Evolutionary conservation across 2,329 filamentous ascomycete genomes (phyloP), one percentile per base, ranked within the genome.

Genomic region (Myrmaecium sp.): DNA sequence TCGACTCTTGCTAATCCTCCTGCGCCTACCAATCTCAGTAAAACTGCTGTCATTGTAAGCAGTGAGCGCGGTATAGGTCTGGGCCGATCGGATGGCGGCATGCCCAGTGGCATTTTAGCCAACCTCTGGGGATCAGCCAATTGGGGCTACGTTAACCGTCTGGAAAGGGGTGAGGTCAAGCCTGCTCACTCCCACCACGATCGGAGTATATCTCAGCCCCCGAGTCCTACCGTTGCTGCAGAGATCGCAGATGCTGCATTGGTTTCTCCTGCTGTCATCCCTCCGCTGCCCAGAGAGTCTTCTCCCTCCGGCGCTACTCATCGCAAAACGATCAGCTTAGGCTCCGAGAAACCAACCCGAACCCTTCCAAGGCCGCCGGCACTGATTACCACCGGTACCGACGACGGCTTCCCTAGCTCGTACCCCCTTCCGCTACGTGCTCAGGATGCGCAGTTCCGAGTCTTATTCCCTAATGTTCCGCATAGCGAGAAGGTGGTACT

Each of bases 121-220:
- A 95, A 95, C 46, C 67, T 91, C 30, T 95, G 86, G 86, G 86
- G 86, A 26, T 91, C 74, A 42, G 77, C 72, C 30, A 74, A 83
- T 24, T 93, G 83, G 80, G 69, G 69, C 9, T 67, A 69, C 35
- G 54, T 77, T 31, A 75, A 76, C 36, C 61, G 64, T 17, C 47
- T 76, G 18, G 66, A 66, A 37, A 54, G 58, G 12, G 64, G 67
- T 23, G 62, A 66, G n/a, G 39, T 58, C 15, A 52, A 51, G 5
- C 25, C 28, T 22, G 18, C 27, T 4, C 17, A 16, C 14, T 18
- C 21, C 4, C 21, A 11, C 10, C 40, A 38, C 6, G 44, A 51
- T 14, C 39, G 42, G 13, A 46, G 39, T 22, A 32, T 39, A 6
- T 50, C 49, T 17, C 42, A 41, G 19, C 44, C 51, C 18, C 43